A percentile compares a stretch with the other conserved stretches of the same genome.
phyloP scores from a whole-genome alignment of 495 filamentous ascomycete species.

The Sabuloglossum arenarium region DNA sequence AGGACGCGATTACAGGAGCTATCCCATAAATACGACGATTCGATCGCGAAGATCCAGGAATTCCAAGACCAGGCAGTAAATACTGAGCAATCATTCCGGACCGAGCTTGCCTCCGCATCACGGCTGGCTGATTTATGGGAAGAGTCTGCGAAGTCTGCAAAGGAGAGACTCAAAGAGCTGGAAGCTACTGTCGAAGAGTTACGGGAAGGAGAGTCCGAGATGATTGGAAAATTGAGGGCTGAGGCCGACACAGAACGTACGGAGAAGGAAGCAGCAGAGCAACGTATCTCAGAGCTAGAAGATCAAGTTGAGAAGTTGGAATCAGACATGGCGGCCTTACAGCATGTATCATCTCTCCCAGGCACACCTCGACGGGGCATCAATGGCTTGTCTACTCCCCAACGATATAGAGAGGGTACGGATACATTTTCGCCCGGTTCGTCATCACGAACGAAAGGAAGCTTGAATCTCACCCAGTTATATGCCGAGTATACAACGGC shows the following conservation, averaged over 20 bases:
- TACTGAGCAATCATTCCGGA: constrained; percentile 58
- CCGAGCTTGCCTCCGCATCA: constrained; percentile 58
- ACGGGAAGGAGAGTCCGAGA: constrained; percentile 60
- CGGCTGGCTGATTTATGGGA: constrained; percentile 72
- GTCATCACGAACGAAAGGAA: constrained; percentile 31
- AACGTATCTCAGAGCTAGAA: constrained; percentile 54
- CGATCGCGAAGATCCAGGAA: constrained; percentile 57
- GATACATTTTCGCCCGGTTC: constrained; percentile 31
- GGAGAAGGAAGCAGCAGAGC: constrained; percentile 48
- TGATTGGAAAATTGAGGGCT: constrained; percentile 55
- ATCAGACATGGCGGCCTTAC: constrained; percentile 16
- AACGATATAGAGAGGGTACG: constrained; percentile 29
- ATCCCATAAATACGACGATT: constrained; percentile 68
- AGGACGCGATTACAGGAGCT: constrained; percentile 65
- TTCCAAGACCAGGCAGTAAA: constrained; percentile 63
- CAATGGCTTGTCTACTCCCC: constrained; percentile 34
- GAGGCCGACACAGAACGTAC: constrained; percentile 64
- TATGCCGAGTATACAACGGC: constrained; percentile 42
- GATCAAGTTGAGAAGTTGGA: constrained; percentile 46
- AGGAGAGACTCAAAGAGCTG: constrained; percentile 61
- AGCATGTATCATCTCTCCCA: constrained; percentile 21
- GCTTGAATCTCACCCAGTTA: constrained; percentile 43
- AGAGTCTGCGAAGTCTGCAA: constrained; percentile 61
- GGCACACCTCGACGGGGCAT: constrained; percentile 34
- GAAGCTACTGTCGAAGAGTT: constrained; percentile 54